Base-by-base conservation (phyloP, 2,329 filamentous ascomycete genomes). In the Echinosphaeria canescens region DNA sequence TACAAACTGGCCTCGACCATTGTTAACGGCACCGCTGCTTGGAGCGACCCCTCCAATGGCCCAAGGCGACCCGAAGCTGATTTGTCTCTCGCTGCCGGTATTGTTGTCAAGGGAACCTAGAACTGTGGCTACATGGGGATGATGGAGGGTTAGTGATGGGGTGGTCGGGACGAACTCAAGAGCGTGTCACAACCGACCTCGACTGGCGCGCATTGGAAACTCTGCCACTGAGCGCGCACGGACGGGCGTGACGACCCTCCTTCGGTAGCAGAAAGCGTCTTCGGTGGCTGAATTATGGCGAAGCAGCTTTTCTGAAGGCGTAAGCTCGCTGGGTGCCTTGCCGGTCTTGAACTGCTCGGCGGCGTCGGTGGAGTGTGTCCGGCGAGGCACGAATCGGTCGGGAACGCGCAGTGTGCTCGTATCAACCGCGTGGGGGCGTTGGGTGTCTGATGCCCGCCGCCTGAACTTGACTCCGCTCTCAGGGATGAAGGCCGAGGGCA, bases 51-150 rank as follows among this genome's bases (percentile, higher is more conserved):
- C 75, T 15, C 79, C 76, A 9, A 88, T 69, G 12, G 69, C 65
- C 80, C 79, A 91, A 12, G 85, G 59, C 8, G 71, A 62, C 3
- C 75, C 74, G 33, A 58, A 50, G 42, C 75, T 84, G 32, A 67
- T 52, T 41, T 71, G 56, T 29, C 59, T 44, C 20, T 46, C 43
- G 12, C 14, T 16, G 14, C 27, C 18, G 15, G 31, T 25, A n/a
- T n/a, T n/a, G n/a, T n/a, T n/a, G n/a, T n/a, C n/a, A n/a, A n/a
- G n/a, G n/a, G n/a, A n/a, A n/a, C n/a, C n/a, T n/a, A n/a, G n/a
- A n/a, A n/a, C n/a, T n/a, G n/a, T n/a, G n/a, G n/a, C n/a, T n/a
- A n/a, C n/a, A n/a, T n/a, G n/a, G n/a, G n/a, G n/a, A n/a, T n/a
- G n/a, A n/a, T n/a, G n/a, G n/a, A n/a, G n/a, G n/a, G n/a, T n/a